Evolutionary conservation across 805 yeast species (phyloP).

Genomic region (Yamadazyma sp.): DNA sequence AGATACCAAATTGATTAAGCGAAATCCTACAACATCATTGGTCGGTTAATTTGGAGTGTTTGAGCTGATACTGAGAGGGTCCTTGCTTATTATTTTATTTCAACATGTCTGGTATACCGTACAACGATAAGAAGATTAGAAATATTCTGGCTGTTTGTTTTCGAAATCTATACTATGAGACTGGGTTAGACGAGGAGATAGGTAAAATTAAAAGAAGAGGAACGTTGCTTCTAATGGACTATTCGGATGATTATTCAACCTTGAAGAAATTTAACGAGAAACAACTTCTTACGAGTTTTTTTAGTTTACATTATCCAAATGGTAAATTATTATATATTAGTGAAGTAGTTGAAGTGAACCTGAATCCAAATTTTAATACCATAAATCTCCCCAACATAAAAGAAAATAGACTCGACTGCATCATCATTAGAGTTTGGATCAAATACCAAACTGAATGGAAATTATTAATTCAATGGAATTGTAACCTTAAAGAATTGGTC

Average conservation of each 20-base stretch:
- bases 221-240: slow-evolving; percentile 4
- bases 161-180: slow-evolving; percentile 4
- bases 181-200: neutral
- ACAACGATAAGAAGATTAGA: slow-evolving; percentile 12
- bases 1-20: too few relatives aligned
- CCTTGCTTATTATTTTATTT: too few relatives aligned
- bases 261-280: slow-evolving; percentile 14
- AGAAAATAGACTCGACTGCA: slow-evolving; percentile 5
- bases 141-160: slow-evolving; percentile 7
- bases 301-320: slow-evolving; percentile 20
- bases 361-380: slow-evolving; percentile 27
- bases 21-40: too few relatives aligned
- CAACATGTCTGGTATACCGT: slow-evolving; percentile 4
- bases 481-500: slow-evolving; percentile 17
- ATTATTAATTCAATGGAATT: slow-evolving; percentile 14
- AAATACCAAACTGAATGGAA: slow-evolving; percentile 17
- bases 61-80: too few relatives aligned
- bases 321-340: slow-evolving; percentile 28
- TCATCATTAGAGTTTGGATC: slow-evolving; percentile 17
- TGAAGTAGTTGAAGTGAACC: slow-evolving; percentile 20
- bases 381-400: slow-evolving; percentile 21
- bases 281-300: slow-evolving; percentile 23
- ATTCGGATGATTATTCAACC: slow-evolving; percentile 5
- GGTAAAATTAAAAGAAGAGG: too few relatives aligned
- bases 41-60: too few relatives aligned